phyloP scores from a whole-genome alignment of 371 early-diverging fungal species.

The Mortierella sp. region DNA sequence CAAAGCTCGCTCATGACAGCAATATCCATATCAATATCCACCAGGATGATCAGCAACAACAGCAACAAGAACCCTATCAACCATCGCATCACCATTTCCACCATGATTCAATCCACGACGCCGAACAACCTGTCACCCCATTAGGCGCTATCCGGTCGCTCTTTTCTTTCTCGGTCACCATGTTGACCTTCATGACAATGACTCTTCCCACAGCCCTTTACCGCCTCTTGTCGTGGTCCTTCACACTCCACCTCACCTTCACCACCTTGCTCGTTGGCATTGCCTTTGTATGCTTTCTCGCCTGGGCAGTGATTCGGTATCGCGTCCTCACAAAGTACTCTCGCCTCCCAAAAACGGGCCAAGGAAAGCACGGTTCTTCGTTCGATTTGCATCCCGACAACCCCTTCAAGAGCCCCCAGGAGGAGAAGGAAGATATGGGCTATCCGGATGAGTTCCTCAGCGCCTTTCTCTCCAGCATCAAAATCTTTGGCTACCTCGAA shows the following conservation, averaged over 20 bases:
- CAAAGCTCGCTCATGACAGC: neutral
- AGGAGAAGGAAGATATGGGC: constrained; percentile 56
- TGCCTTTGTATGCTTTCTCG: constrained; percentile 55
- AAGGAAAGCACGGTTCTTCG: constrained; percentile 65
- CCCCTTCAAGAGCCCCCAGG: constrained; percentile 69
- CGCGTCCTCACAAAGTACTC: constrained; percentile 84
- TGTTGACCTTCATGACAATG: constrained; percentile 70
- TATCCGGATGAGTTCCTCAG: constrained; percentile 90
- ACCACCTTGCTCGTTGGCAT: constrained; percentile 66
- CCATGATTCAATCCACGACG: neutral
- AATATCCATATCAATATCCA: constrained; percentile 1
- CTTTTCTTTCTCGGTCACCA: constrained; percentile 61
- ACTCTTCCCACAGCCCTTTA: constrained; percentile 70
- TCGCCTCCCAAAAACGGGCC: constrained; percentile 68
- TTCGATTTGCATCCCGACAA: constrained; percentile 89
- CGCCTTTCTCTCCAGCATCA: constrained; percentile 89
- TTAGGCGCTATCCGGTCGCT: constrained; percentile 47
- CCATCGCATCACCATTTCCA: neutral
- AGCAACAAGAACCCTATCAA: constrained; percentile 1
- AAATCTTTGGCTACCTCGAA: constrained; percentile 98
- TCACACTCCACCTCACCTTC: constrained; percentile 77
- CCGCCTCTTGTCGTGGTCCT: constrained; percentile 75
- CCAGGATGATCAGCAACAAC: neutral
- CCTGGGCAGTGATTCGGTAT: constrained; percentile 78
- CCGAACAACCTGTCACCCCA: constrained; percentile 5